Base-by-base conservation (phyloP, 306 rosid genomes). In the Trifolium dubium region DNA sequence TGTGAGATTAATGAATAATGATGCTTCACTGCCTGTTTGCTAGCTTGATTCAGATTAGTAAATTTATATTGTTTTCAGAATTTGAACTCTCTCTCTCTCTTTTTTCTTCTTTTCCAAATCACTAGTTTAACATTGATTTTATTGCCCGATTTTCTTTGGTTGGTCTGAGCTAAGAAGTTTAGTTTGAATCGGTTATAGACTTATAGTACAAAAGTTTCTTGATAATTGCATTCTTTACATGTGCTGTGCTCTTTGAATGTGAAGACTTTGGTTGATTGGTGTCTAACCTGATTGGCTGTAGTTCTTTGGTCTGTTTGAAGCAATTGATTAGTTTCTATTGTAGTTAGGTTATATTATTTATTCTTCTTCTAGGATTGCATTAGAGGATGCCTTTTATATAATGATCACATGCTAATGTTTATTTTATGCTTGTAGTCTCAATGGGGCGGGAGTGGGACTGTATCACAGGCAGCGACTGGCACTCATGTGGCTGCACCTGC, bases 361-460 rank as follows among this genome's bases (percentile, higher is more conserved):
- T 68, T 41, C 28, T 23, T 29, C 64, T 15, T n/a, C n/a, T n/a
- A 23, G 9, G 54, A 30, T 6, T 53, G 69, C 23, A 12, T 14
- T 67, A 41, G 68, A 17, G 40, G 12, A 72, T 63, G 59, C 37
- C 23, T 44, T 23, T 58, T 28, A 72, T 35, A 46, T 55, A 67
- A 44, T 17, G n/a, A 49, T 73, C 66, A 17, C 55, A 44, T 77
- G 80, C 80, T 77, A 65, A 54, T 9, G 14, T 9, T 19, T 53
- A 63, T 75, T 67, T 62, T 82, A 56, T 77, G 64, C 53, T 50
- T 81, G 84, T 78, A 84, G 90, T 70, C 84, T 35, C 93, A 84
- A 51, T 91, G 93, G 98, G 71, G 77, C 23, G 96, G 92, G 61
- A 62, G 77, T 30, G 96, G 92, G 61, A 62, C 71, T 70, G 84